Evolutionary conservation across 805 yeast genomes (phyloP), one percentile per base, ranked within the genome.

Genomic region (Scheffersomyces stipitis): DNA sequence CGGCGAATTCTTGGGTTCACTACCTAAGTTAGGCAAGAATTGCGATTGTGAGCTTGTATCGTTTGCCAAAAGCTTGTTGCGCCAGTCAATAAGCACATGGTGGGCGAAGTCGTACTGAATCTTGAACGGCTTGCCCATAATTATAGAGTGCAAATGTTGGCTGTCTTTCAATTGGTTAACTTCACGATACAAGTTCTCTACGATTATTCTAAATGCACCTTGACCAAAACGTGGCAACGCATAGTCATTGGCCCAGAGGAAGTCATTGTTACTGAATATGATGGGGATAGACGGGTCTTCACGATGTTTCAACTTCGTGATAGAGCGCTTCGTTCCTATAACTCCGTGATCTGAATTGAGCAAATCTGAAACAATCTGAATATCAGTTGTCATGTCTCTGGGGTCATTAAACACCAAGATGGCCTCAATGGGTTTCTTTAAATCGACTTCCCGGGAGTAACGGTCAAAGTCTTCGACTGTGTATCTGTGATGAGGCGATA

Each of bases 361-460:
- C 24, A 86, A 51, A 50, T 89, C 97, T 35, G 76, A 56, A 3
- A 87, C 78, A 13, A 90, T 73, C 63, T 89, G 97, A 6, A 82
- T 51, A 57, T 89, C 97, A 1, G 90, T 76, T 1, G 86, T 89
- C 81, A 88, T 74, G 56, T 89, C 96, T 41, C 95, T 69, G 3
- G 96, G 89, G 58, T 90, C 97, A 52, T 85, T 85, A 60, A 89
- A 88, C 17, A 89, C 88, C 42, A 90, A 62, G 1, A 90, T 69
- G 2, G 89, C 90, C 45, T 88, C 95, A 41, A 86, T 70, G 15
- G 76, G 76, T 41, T 60, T 62, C 48, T 38, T 36, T 38, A 44
- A 43, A 40, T 54, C 62, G 32, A 49, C 37, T 16, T 55, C 56
- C 15, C 54, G 52, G 0, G 73, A 71, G 61, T 68, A 78, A 30